Base-by-base conservation (phyloP, 176 grass and related monocot species). In the Rhynchospora tenuis region DNA sequence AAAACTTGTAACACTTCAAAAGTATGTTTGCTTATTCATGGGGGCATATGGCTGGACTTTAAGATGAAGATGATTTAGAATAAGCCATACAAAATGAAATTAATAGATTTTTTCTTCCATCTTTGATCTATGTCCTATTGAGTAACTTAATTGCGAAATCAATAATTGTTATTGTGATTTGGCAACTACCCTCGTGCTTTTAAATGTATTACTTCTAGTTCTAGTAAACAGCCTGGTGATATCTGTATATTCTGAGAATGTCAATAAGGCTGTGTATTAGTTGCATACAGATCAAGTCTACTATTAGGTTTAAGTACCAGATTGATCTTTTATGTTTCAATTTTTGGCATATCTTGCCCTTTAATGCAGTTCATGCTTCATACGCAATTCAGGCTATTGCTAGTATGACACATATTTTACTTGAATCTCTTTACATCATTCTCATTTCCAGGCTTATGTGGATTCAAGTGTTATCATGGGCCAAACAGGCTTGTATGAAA, bases 401-500 rank as follows among this genome's bases (percentile, higher is more conserved):
- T 29, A 29, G 5, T 24, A 19, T 76, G 11, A 9, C 24, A 55
- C 50, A 10, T 51, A 27, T 0, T 54, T 54, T 75, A 16, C 12
- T 28, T 75, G 16, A 12, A 51, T 52, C 22, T 52, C 69, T 64
- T 88, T 72, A 80, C 48, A 27, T 24, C 0, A 56, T 11, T 45
- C 24, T 84, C 73, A 60, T 80, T 83, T 31, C 28, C 83, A 95
- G 96, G 96, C 88, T 3, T 95, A 98, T 89, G 93, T 98, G 88
- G 96, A 95, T 89, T 98, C 91, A 33, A 91, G 96, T 89, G 88
- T 98, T 83, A 98, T 95, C 51, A 89, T 89, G 84, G 96, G 93
- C 9, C 93, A 93, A 93, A 94, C 90, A 75, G 84, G 83, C 59
- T 86, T 88, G 81, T 98, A 98, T 83, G 91, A 95, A 83, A 89